Base-by-base conservation (phyloP, 371 early-diverging fungal genomes). In the Rhizopus arrhizus region DNA sequence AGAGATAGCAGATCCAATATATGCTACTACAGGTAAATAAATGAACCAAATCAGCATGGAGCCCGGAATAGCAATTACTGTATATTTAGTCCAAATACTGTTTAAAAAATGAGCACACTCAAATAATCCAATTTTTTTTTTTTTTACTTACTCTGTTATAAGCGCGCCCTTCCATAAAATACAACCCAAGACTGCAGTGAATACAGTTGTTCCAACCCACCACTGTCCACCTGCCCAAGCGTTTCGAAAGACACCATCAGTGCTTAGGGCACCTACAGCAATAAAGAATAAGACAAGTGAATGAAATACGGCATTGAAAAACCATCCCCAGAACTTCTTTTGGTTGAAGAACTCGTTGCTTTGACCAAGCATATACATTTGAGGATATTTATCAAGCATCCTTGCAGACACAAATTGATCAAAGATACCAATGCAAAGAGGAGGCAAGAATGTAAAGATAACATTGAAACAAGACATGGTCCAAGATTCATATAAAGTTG, bases 261-360 rank as follows among this genome's bases (percentile, higher is more conserved):
- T 72, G 56, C 69, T 65, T 58, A 91, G 86, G 31, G 89, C 84
- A 31, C 63, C 74, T 32, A 83, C 80, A 56, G 84, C 82, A 50
- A 83, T 62, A 66, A 82, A 89, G 69, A 83, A 91, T 36, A 90
- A 67, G 40, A 89, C 70, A 31, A 91, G 61, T 11, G 95, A 94
- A 72, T 96, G 96, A 74, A 80, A 88, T 60, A 94, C 89, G 9
- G 94, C 95, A 71, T 95, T 96, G 60, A 80, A 55, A 32, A 93
- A 89, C 89, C 92, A 95, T 12, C 88, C 86, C 95, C 95, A 96
- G 75, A 96, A 96, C 28, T 86, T 81, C 40, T 78, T 73, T 66
- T 88, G 88, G 73, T 95, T 95, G 81, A 94, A 95, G 56, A 96
- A 94, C 52, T 88, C 89, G 42, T 84, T 81, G 55, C 78, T 84